Conservation (phyloP, 805 yeast species). For the Teunomyces panamensis region DNA sequence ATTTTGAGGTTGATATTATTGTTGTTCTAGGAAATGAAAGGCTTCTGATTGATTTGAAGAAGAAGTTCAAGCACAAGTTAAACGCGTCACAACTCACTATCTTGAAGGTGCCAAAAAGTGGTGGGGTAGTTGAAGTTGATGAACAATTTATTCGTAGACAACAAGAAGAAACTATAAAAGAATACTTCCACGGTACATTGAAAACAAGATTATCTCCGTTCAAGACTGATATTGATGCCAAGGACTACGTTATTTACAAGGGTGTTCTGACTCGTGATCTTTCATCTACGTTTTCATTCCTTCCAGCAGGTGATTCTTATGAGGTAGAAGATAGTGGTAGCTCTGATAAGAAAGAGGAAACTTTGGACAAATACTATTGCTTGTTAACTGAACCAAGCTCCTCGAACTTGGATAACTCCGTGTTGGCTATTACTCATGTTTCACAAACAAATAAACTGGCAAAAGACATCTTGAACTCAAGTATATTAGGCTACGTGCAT, state of each 20-base stretch:
- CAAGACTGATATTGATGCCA: conserved; percentile 69
- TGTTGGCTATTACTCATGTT: conserved; percentile 56
- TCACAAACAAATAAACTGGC: conserved; percentile 40
- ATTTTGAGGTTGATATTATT: conserved; percentile 57
- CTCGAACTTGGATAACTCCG: conserved; percentile 66
- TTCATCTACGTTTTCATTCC: conserved; percentile 34
- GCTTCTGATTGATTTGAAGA: conserved; percentile 58
- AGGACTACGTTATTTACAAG: conserved; percentile 57
- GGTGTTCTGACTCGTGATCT: conserved; percentile 49
- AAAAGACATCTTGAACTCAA: conserved; percentile 50
- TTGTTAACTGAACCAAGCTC: conserved; percentile 44
- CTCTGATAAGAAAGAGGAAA: conserved; percentile 20
- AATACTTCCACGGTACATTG: conserved; percentile 83
- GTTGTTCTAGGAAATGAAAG: conserved; percentile 78
- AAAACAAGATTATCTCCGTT: conserved; percentile 76
- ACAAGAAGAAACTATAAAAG: conserved; percentile 77
- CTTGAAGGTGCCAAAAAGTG: conserved; percentile 65
- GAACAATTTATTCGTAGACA: conserved; percentile 63
- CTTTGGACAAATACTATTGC: conserved; percentile 32
- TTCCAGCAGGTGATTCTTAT: conserved; percentile 43
- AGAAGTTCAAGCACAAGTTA: conserved; percentile 41
- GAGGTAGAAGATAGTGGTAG: conserved; percentile 29
- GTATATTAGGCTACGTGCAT: conserved; percentile 78
- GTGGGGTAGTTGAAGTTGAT: conserved; percentile 75
- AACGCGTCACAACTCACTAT: conserved; percentile 34